Evolutionary conservation across 208 protist genomes (phyloP).

Genomic region (Vickermania spadyakhi): DNA sequence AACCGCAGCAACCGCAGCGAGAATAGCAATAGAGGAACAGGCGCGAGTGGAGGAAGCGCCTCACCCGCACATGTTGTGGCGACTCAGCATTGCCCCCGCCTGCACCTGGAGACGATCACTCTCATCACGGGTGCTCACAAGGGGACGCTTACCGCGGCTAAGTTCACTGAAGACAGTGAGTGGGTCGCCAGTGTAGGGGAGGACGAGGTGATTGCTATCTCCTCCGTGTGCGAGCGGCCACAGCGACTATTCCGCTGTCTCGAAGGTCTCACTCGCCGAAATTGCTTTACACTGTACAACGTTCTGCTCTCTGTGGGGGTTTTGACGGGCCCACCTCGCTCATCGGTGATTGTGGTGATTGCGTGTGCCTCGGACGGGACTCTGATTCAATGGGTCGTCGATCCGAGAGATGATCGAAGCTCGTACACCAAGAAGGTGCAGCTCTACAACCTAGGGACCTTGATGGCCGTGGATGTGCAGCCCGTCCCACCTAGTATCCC

Average conservation of each 20-base stretch:
- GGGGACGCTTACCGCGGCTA: constrained; percentile 38
- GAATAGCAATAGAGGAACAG: too few species aligned
- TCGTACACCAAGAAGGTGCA: constrained; percentile 69
- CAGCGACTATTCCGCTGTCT: constrained; percentile 39
- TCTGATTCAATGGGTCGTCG: constrained; percentile 71
- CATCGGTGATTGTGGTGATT: constrained; percentile 56
- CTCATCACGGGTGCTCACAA: constrained; percentile 50
- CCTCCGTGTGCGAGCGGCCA: constrained; percentile 35
- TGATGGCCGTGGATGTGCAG: constrained; percentile 53
- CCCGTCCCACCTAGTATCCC: too few species aligned
- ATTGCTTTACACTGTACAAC: constrained; percentile 81
- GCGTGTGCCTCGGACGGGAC: constrained; percentile 76
- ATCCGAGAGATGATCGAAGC: constrained; percentile 31
- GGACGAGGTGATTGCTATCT: constrained; percentile 66
- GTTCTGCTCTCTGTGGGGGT: constrained; percentile 72
- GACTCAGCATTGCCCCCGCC: constrained; percentile 1
- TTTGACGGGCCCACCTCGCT: constrained; percentile 43
- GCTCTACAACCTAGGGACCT: constrained; percentile 57
- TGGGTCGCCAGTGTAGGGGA: constrained; percentile 75
- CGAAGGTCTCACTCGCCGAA: constrained; percentile 46
- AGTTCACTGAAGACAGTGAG: constrained; percentile 57
- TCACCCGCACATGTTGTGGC: too few species aligned
- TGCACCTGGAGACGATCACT: constrained; percentile 27
- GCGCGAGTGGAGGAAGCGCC: too few species aligned
- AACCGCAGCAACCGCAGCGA: too few species aligned